A percentile compares a stretch with the other conserved stretches of the same genome.
These are phyloP conservation scores for Lactarius trivialis DNA, from an alignment of 768 basidiomycete genomes.

Conservation along the genomic window DNA sequence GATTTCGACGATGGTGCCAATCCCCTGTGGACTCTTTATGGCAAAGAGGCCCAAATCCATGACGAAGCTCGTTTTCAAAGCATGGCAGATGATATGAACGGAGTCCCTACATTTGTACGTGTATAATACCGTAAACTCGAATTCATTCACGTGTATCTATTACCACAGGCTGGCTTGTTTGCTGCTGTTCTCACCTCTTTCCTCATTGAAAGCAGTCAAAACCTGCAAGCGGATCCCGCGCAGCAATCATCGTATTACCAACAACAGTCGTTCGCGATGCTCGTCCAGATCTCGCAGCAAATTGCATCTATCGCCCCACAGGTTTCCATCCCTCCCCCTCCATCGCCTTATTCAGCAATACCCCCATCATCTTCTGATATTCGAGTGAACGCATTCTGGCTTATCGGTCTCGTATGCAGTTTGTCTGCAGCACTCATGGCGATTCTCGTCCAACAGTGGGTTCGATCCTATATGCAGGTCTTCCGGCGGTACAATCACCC, in stretches of 20 bases:
- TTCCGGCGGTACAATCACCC: background rate
- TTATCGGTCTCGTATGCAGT: background rate
- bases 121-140: background rate
- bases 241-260: background rate
- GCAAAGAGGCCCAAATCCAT: background rate
- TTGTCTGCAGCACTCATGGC: background rate
- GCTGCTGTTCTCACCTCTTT: conserved; percentile 2
- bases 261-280: background rate
- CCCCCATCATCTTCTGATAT: background rate
- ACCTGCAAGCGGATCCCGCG: background rate
- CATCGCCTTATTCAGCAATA: background rate
- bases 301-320: background rate
- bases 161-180: conserved; percentile 6
- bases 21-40: background rate
- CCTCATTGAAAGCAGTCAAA: background rate
- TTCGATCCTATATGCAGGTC: background rate
- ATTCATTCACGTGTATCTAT: background rate
- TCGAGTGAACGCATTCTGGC: background rate
- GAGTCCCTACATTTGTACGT: background rate
- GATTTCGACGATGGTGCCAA: conserved; percentile 7
- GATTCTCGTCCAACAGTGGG: conserved; percentile 3
- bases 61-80: background rate
- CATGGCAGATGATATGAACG: background rate
- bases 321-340: background rate
- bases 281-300: conserved; percentile 5